A percentile compares a stretch with the other conserved stretches of the same genome.
Evolutionary conservation across 495 filamentous ascomycete species (phyloP).

Genomic region (Xylaria longipes): DNA sequence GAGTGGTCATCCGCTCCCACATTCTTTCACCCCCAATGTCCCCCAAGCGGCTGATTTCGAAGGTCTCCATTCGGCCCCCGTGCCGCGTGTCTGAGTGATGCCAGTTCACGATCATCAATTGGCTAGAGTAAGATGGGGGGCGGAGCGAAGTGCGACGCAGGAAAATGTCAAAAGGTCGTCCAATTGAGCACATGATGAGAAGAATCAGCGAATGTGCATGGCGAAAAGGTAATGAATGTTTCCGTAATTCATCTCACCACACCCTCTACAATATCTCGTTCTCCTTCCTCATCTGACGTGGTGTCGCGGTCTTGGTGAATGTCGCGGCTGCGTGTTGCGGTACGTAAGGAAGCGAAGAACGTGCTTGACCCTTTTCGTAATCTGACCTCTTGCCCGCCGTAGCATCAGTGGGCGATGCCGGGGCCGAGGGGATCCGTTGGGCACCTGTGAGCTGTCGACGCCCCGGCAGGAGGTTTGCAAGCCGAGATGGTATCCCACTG

Average conservation of each 20-base stretch:
- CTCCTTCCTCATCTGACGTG: slow-evolving; percentile 42
- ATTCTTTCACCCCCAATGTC: slow-evolving; percentile 17
- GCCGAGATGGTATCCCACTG: slow-evolving; percentile 2
- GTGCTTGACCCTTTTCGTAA: not conserved
- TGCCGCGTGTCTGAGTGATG: not conserved
- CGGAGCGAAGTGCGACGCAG: not conserved
- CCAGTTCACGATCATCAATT: not conserved
- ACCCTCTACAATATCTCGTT: slow-evolving; percentile 43
- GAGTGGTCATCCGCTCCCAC: not conserved
- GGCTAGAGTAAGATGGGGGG: not conserved
- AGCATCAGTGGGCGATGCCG: not conserved
- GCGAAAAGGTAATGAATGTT: not conserved
- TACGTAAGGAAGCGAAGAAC: slow-evolving; percentile 26
- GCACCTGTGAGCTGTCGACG: not conserved
- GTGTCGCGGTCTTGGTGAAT: slow-evolving; percentile 50
- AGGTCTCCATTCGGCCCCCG: slow-evolving; percentile 11
- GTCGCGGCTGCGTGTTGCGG: slow-evolving; percentile 51
- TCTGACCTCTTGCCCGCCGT: not conserved
- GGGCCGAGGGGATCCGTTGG: not conserved
- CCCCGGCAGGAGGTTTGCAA: not conserved
- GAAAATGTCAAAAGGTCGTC: not conserved
- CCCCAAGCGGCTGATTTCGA: slow-evolving; percentile 7
- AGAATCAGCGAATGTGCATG: not conserved
- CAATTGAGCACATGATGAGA: not conserved
- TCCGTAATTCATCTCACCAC: not conserved